Conservation (phyloP, 331 rosid species). For the Dryas integrifolia region DNA sequence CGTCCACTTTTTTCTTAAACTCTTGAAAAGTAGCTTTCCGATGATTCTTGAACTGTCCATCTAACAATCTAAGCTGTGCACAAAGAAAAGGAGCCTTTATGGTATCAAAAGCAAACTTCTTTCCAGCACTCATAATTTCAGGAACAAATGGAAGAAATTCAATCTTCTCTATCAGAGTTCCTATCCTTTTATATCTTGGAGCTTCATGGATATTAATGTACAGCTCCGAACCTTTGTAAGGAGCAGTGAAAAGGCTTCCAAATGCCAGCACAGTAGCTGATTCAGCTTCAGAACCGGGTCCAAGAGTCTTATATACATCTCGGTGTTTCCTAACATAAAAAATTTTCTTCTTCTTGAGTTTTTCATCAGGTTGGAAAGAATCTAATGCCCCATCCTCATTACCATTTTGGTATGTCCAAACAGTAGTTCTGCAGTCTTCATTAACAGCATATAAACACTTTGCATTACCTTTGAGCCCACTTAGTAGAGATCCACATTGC, state of each 20-base stretch:
- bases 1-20: conserved; percentile 51
- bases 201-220: conserved; percentile 59
- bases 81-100: conserved; percentile 70
- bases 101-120: conserved; percentile 43
- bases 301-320: conserved; percentile 64
- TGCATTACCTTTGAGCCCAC: conserved; percentile 53
- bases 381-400: conserved; percentile 58
- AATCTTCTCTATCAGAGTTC: conserved; percentile 47
- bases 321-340: conserved; percentile 52
- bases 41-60: conserved; percentile 95
- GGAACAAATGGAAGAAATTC: conserved; percentile 69
- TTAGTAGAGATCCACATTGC: conserved; percentile 62
- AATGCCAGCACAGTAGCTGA: conserved; percentile 70
- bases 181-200: conserved; percentile 50
- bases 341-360: conserved; percentile 70
- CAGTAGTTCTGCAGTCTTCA: conserved; percentile 84
- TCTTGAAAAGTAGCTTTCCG: conserved; percentile 61
- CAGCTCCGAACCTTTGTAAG: conserved; percentile 73
- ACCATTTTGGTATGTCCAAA: conserved; percentile 74
- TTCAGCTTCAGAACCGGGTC: conserved; percentile 67
- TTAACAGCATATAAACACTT: conserved; percentile 64
- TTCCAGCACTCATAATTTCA: conserved; percentile 58
- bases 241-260: conserved; percentile 86
- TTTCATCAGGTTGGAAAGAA: conserved; percentile 77
- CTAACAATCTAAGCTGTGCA: conserved; percentile 81